phyloP scores from a whole-genome alignment of 495 filamentous ascomycete species.

The Neurospora sp. region DNA sequence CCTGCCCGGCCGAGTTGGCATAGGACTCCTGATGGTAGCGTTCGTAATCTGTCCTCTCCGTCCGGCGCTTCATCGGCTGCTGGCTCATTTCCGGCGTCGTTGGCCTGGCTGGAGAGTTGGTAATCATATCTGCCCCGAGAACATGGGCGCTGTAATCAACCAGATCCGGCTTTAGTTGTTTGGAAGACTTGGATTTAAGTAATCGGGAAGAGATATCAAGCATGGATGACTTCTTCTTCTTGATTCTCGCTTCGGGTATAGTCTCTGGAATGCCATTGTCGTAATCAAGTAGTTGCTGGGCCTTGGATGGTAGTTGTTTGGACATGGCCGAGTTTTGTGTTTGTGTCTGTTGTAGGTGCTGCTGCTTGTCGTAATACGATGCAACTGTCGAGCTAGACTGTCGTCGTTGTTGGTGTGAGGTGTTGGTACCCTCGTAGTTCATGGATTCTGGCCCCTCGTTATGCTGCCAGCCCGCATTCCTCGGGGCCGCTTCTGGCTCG shows the following conservation, averaged over 20 bases:
- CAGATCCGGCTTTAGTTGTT: conserved; percentile 11
- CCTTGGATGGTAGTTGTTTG: conserved; percentile 39
- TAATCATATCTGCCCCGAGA: conserved; percentile 21
- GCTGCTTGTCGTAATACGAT: conserved; percentile 42
- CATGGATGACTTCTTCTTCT: conserved; percentile 39
- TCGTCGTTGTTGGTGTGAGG: conserved; percentile 29
- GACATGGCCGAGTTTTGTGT: conserved; percentile 45
- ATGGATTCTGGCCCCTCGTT: conserved; percentile 18
- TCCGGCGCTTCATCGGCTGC: conserved; percentile 16
- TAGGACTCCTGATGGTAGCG: conserved; percentile 44
- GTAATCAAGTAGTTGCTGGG: conserved; percentile 30
- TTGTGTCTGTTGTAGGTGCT: conserved; percentile 44
- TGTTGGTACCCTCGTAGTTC: conserved; percentile 22
- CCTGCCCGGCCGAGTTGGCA: conserved; percentile 27
- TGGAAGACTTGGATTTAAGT: conserved; percentile 6
- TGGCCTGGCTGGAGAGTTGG: conserved; percentile 30
- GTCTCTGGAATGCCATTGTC: conserved; percentile 17
- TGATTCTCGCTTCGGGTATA: conserved; percentile 5
- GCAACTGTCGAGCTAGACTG: conserved; percentile 41
- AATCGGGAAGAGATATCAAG: conserved; percentile 36
- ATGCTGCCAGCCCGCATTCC: conserved; percentile 15
- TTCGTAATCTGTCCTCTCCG: conserved; percentile 30
- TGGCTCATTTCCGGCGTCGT: conserved; percentile 19
- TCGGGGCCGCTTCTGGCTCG: conserved; percentile 27
- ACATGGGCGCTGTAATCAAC: conserved; percentile 4